A percentile compares a stretch with the other conserved stretches of the same genome.
phyloP scores from a whole-genome alignment of 352 stramenopile genomes.

The Globisporangium paddicum region DNA sequence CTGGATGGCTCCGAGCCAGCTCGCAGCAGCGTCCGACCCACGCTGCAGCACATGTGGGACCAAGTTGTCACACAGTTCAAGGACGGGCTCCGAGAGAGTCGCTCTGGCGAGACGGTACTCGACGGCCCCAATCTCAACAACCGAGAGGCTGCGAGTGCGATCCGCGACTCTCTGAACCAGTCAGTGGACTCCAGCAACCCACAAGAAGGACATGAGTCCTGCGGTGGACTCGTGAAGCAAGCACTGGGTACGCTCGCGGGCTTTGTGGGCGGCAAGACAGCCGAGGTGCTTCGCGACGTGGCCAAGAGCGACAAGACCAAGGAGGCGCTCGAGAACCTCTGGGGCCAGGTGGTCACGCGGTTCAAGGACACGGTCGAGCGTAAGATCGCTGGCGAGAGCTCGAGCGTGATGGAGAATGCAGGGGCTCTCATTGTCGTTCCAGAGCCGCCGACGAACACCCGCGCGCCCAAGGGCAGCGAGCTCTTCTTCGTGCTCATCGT shows the following conservation, averaged over 20 bases:
- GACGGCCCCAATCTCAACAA: neutral
- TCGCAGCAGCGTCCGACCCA: neutral
- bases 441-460: neutral
- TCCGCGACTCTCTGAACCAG: neutral
- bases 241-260: neutral
- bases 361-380: neutral
- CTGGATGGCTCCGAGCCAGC: neutral
- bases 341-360: neutral
- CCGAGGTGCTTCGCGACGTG: neutral
- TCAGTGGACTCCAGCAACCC: neutral
- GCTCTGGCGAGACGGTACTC: neutral
- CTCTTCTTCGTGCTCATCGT: constrained; percentile 2
- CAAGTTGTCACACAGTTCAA: neutral
- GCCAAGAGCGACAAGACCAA: neutral
- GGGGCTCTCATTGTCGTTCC: neutral
- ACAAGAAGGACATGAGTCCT: neutral
- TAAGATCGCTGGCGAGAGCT: neutral
- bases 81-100: neutral
- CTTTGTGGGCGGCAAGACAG: neutral
- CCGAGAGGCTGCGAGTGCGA: neutral
- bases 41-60: constrained; percentile 1
- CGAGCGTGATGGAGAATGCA: neutral
- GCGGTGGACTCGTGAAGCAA: neutral
- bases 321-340: neutral
- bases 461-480: neutral